These are phyloP conservation scores for Calonectria pseudoreteaudii DNA, from an alignment of 2,329 filamentous ascomycete genomes.

Conservation along the genomic window DNA sequence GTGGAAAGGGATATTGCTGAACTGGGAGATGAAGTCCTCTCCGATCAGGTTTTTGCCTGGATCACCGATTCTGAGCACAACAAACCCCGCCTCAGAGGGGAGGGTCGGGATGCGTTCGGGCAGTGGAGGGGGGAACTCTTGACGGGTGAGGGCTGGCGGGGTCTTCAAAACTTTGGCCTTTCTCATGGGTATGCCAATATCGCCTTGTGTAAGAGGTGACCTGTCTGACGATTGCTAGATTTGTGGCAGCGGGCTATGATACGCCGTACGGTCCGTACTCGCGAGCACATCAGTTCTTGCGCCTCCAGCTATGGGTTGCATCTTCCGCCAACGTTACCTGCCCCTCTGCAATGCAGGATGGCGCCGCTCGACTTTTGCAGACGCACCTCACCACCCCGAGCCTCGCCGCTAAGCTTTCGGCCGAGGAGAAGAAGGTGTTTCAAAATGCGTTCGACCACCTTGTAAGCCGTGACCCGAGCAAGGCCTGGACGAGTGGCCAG, in stretches of 20 bases:
- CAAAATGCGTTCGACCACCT: constrained; percentile 65
- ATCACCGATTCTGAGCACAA: constrained; percentile 75
- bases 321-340: constrained; percentile 73
- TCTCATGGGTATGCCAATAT: constrained; percentile 58
- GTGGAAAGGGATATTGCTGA: constrained; percentile 58
- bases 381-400: constrained; percentile 52
- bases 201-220: not conserved
- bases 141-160: constrained; percentile 75
- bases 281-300: constrained; percentile 70
- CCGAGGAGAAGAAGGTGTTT: constrained; percentile 56
- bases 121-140: constrained; percentile 69
- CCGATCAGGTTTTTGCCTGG: constrained; percentile 65
- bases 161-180: constrained; percentile 69
- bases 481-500: constrained; percentile 78
- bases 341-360: constrained; percentile 76
- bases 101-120: constrained; percentile 72
- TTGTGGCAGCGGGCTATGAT: constrained; percentile 72
- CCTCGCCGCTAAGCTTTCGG: constrained; percentile 42
- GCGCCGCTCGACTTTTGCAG: constrained; percentile 65
- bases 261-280: constrained; percentile 61
- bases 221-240: constrained; percentile 42
- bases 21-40: constrained; percentile 65
- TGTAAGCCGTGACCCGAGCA: constrained; percentile 59
- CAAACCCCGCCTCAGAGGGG: constrained; percentile 68
- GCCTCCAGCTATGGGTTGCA: constrained; percentile 68